Conservation (phyloP, 2,329 filamentous ascomycete species). For the Fusarium redolens region DNA sequence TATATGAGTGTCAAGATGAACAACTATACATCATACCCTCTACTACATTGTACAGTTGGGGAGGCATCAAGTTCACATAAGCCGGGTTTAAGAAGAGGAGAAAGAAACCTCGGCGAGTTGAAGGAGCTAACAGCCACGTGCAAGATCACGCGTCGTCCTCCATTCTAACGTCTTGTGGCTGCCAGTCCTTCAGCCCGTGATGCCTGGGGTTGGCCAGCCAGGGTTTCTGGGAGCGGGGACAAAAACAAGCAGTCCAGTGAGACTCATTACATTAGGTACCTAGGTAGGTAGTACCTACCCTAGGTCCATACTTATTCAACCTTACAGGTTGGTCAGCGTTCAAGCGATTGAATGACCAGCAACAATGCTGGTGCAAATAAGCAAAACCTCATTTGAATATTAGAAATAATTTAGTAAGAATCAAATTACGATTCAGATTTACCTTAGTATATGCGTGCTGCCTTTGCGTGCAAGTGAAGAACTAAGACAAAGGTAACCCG, state of each 20-base stretch:
- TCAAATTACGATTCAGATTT: neutral
- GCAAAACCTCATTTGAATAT: neutral
- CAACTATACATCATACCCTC: neutral
- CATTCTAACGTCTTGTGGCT: neutral
- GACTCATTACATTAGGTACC: neutral
- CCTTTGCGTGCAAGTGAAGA: neutral
- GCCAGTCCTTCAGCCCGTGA: neutral
- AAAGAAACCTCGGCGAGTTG: neutral
- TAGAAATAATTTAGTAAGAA: neutral
- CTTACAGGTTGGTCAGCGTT: slow-evolving; percentile 1
- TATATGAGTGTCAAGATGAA: neutral
- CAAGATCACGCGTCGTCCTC: slow-evolving; percentile 2
- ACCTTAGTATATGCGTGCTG: neutral
- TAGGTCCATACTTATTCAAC: neutral
- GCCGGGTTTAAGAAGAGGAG: neutral
- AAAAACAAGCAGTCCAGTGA: neutral
- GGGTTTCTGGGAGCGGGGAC: neutral
- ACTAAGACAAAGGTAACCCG: slow-evolving; percentile 3
- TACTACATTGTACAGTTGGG: neutral
- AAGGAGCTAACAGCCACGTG: slow-evolving; percentile 1
- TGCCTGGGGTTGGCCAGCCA: neutral
- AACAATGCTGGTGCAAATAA: neutral
- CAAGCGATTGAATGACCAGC: neutral
- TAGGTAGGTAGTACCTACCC: neutral
- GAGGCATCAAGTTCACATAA: neutral